Conservation (phyloP, 106 monocot genomes). For the Allium sativum region DNA sequence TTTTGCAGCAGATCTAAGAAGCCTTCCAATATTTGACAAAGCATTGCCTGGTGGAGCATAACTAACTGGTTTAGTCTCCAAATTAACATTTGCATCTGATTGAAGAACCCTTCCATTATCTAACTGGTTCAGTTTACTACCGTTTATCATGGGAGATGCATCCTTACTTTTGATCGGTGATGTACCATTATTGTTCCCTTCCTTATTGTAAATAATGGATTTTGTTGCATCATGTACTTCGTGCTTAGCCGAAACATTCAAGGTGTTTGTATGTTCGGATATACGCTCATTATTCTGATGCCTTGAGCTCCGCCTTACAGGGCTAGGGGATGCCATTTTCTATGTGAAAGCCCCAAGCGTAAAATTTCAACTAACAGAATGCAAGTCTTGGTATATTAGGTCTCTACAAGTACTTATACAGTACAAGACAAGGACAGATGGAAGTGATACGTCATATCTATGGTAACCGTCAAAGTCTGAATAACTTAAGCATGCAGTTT, state of each 20-base stretch:
- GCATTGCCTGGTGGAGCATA: too few relatives aligned
- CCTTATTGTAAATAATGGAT: slow-evolving; percentile 8
- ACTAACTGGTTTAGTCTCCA: too few relatives aligned
- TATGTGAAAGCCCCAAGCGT: background rate
- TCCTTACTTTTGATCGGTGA: slow-evolving; percentile 25
- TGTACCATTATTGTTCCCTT: slow-evolving; percentile 15
- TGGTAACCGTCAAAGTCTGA: background rate
- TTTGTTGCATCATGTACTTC: slow-evolving; percentile 1
- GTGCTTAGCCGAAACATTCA: slow-evolving; percentile 2
- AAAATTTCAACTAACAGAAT: background rate
- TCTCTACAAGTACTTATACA: background rate
- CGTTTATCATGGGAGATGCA: slow-evolving; percentile 9
- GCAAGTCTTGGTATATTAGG: too few relatives aligned
- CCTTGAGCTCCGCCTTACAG: background rate
- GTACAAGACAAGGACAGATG: background rate
- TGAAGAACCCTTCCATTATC: background rate
- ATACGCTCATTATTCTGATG: background rate
- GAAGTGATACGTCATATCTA: background rate
- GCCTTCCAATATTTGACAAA: too few relatives aligned
- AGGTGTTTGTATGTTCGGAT: background rate
- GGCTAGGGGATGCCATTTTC: background rate
- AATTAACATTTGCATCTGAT: too few relatives aligned
- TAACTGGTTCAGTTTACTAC: slow-evolving; percentile 8
- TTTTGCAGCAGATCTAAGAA: too few relatives aligned
- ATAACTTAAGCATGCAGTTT: background rate